Percentiles rank a stretch among this genome's conserved stretches.
Evolutionary conservation across 345 rosid genomes (phyloP).

Genomic region (Crucihimalaya himalaica): DNA sequence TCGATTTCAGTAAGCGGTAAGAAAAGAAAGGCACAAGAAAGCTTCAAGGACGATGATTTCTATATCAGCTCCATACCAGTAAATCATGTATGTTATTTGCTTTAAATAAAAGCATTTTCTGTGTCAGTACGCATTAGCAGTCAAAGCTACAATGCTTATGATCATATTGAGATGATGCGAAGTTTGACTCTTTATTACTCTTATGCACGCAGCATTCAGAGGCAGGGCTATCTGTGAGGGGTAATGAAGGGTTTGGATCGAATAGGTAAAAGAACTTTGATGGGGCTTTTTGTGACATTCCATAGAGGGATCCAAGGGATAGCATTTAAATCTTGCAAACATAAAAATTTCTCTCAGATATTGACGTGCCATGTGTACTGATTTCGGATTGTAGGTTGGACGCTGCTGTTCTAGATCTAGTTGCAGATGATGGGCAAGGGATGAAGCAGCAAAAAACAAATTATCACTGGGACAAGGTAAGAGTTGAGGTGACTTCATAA

Average conservation of each 20-base stretch:
- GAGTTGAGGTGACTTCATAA: background rate
- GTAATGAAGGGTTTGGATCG: conserved; percentile 74
- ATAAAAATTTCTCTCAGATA: background rate
- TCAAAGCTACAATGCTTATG: conserved; percentile 13
- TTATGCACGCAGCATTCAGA: conserved; percentile 65
- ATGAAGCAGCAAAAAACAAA: conserved; percentile 72
- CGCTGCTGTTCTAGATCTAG: conserved; percentile 86
- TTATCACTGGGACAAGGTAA: conserved; percentile 97
- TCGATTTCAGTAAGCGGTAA: conserved; percentile 48
- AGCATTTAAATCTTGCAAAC: conserved; percentile 5
- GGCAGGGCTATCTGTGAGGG: conserved; percentile 80
- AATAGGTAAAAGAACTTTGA: conserved; percentile 56
- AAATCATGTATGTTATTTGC: conserved; percentile 61
- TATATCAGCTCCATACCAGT: conserved; percentile 84
- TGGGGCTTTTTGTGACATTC: background rate
- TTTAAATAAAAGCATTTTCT: background rate
- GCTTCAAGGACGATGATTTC: conserved; percentile 84
- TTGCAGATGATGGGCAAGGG: conserved; percentile 85
- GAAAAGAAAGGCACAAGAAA: conserved; percentile 72
- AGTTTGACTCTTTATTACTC: conserved; percentile 33
- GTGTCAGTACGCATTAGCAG: background rate
- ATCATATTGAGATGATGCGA: conserved; percentile 18
- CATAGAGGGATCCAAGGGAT: background rate
- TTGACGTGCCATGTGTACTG: conserved; percentile 11
- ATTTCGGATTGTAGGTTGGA: conserved; percentile 61